These are phyloP conservation scores for Thelonectria rubi DNA, from an alignment of 2,329 filamentous ascomycete genomes.

Conservation along the genomic window DNA sequence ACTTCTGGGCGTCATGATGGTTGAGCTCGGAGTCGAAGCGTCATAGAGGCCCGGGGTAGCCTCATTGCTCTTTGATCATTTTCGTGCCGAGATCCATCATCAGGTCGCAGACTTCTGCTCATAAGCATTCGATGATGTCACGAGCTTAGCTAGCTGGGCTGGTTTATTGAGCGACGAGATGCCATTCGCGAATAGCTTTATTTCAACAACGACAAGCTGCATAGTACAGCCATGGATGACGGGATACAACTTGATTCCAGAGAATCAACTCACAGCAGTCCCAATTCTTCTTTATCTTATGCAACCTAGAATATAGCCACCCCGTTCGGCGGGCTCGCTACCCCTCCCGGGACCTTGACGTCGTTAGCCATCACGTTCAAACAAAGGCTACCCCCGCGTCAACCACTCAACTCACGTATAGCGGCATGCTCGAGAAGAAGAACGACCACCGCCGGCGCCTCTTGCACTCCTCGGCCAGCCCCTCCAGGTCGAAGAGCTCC, in stretches of 20 bases:
- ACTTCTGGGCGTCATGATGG: background rate
- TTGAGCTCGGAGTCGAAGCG: background rate
- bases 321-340: slow-evolving; percentile 21
- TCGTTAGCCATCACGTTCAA: background rate
- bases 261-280: too few relatives aligned
- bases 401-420: slow-evolving; percentile 47
- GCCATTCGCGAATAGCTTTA: too few relatives aligned
- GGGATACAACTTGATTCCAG: too few relatives aligned
- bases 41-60: background rate
- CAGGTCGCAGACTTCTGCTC: too few relatives aligned
- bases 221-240: too few relatives aligned
- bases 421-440: slow-evolving; percentile 58
- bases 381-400: background rate
- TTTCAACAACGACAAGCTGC: too few relatives aligned
- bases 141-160: too few relatives aligned
- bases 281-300: too few relatives aligned
- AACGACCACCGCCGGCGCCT: slow-evolving; percentile 58
- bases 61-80: background rate
- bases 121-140: too few relatives aligned
- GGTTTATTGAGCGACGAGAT: too few relatives aligned
- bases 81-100: background rate
- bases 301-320: slow-evolving; percentile 15
- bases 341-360: slow-evolving; percentile 19
- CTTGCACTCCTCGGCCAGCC: slow-evolving; percentile 59
- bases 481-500: slow-evolving; percentile 49